phyloP scores from a whole-genome alignment of 1,284 basidiomycete genomes.

The Trichosporon faecale region DNA sequence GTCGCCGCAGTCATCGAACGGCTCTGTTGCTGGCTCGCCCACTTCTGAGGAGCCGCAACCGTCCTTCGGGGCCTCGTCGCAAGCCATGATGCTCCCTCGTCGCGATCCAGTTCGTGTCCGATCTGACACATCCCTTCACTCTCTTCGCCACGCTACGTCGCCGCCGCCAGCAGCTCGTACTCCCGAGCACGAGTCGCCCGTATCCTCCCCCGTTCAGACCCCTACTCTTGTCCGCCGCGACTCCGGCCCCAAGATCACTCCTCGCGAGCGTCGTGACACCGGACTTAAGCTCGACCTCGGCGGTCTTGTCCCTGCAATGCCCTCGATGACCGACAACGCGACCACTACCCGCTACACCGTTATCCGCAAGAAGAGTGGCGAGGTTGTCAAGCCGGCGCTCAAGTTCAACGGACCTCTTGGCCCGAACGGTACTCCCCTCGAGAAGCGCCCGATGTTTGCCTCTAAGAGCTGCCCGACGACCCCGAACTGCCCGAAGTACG shows the following conservation, averaged over 20 bases:
- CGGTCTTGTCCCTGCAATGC: constrained; percentile 30
- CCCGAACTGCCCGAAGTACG: constrained; percentile 69
- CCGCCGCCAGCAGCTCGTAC: constrained; percentile 11
- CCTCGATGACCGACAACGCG: constrained; percentile 18
- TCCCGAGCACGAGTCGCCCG: constrained; percentile 13
- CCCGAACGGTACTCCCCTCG: constrained; percentile 36
- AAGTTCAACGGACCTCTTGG: constrained; percentile 62
- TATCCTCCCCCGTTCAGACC: constrained; percentile 16
- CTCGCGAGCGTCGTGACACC: constrained; percentile 35
- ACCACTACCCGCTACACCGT: constrained; percentile 32
- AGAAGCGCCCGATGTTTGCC: constrained; percentile 57
- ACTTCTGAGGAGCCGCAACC: background rate
- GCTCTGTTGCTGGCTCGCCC: constrained; percentile 29
- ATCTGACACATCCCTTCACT: constrained; percentile 37
- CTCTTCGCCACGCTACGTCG: constrained; percentile 23
- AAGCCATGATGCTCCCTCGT: constrained; percentile 22
- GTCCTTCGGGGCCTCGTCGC: constrained; percentile 10
- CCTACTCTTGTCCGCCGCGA: constrained; percentile 3
- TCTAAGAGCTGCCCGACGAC: constrained; percentile 66
- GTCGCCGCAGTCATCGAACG: constrained; percentile 26
- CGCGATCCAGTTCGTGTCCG: constrained; percentile 34
- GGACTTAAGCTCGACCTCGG: constrained; percentile 51
- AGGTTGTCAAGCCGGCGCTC: constrained; percentile 85
- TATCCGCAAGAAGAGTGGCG: constrained; percentile 85
- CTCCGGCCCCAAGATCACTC: constrained; percentile 16